A percentile compares a stretch with the other conserved stretches of the same genome.
Evolutionary conservation across 1,284 basidiomycete species (phyloP).

Genomic region (Cerrena zonata): DNA sequence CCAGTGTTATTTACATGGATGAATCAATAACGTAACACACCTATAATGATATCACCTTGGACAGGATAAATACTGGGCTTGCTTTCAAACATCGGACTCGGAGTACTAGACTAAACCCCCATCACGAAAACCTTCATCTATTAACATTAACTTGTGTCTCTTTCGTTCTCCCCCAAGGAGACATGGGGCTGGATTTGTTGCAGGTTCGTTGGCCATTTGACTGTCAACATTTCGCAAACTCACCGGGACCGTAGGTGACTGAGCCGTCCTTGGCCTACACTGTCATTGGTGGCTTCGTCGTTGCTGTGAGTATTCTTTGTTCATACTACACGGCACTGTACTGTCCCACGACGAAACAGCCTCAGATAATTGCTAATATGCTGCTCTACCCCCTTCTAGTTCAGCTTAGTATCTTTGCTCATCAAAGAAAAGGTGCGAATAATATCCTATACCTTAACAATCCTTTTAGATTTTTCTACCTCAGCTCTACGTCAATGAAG

Average conservation of each 20-base stretch:
- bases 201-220: slow-evolving; percentile 27
- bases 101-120: neutral
- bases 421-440: slow-evolving; percentile 68
- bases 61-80: neutral
- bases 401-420: slow-evolving; percentile 75
- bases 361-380: neutral
- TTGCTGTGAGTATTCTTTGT: slow-evolving; percentile 41
- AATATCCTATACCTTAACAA: neutral
- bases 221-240: slow-evolving; percentile 24
- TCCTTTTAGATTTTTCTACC: neutral
- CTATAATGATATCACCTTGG: neutral
- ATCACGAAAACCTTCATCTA: neutral
- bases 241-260: slow-evolving; percentile 37
- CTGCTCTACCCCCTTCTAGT: slow-evolving; percentile 36
- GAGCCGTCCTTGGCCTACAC: slow-evolving; percentile 57
- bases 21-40: neutral
- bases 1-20: neutral
- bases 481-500: slow-evolving; percentile 85
- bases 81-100: neutral
- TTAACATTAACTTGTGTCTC: neutral
- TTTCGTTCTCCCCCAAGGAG: neutral
- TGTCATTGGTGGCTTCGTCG: slow-evolving; percentile 74
- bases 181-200: slow-evolving; percentile 18
- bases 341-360: neutral
- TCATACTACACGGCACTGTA: neutral